Percentiles rank a stretch among this genome's conserved stretches.
These are phyloP conservation scores for Mollisiaceae sp. DNA, from an alignment of 2,329 filamentous ascomycete species.

Conservation along the genomic window DNA sequence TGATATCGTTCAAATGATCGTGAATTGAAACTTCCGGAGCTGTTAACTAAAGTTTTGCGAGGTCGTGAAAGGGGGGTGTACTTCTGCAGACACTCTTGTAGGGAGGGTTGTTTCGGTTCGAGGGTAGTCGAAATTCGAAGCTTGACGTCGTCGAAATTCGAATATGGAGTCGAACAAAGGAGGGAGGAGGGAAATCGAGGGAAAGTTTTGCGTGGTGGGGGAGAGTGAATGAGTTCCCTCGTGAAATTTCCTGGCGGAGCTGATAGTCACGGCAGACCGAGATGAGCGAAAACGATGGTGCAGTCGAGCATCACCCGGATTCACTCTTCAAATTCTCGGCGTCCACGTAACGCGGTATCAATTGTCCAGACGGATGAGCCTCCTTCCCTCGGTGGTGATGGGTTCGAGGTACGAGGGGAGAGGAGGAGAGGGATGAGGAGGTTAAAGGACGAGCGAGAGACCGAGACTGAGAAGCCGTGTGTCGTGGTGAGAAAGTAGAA, in stretches of 20 bases:
- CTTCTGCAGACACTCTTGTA: constrained; percentile 12
- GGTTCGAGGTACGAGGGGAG: constrained; percentile 28
- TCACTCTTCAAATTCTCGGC: constrained; percentile 25
- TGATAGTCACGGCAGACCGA: constrained; percentile 39
- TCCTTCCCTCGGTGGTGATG: constrained; percentile 30
- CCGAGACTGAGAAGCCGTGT: neutral
- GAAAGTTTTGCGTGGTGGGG: constrained; percentile 15
- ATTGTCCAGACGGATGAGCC: constrained; percentile 27
- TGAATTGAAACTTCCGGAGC: constrained; percentile 20
- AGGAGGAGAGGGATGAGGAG: constrained; percentile 25
- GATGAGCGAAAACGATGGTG: constrained; percentile 28
- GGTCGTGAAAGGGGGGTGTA: constrained; percentile 12
- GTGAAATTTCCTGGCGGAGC: constrained; percentile 17
- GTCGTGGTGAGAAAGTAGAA: constrained; percentile 5
- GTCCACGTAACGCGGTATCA: constrained; percentile 32
- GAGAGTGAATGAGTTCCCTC: constrained; percentile 15
- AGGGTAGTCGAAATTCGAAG: constrained; percentile 6
- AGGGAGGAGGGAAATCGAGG: constrained; percentile 16
- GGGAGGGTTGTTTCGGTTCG: constrained; percentile 3
- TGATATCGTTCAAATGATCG: constrained; percentile 23
- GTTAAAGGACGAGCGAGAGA: constrained; percentile 23
- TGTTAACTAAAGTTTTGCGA: constrained; percentile 19
- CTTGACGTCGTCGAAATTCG: constrained; percentile 6
- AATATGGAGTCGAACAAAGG: neutral
- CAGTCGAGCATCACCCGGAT: constrained; percentile 29